Base-by-base conservation (phyloP, 2,329 filamentous ascomycete species). In the Phialophora expanda region DNA sequence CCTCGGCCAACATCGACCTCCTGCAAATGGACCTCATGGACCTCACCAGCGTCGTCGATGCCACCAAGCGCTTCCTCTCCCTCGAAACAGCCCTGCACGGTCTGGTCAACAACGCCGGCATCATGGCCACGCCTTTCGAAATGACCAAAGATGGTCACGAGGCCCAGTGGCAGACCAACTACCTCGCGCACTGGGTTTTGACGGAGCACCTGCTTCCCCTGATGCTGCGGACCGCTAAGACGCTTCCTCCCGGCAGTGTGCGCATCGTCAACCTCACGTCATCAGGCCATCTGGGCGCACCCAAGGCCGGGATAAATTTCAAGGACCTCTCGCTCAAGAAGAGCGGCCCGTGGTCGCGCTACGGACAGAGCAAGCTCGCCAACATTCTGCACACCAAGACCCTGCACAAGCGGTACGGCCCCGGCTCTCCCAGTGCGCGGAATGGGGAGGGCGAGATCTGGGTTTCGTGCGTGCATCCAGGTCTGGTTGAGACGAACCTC, bases 361-460 rank as follows among this genome's bases (percentile, higher is more conserved):
- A 86, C 73, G 82, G 80, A 8, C 77, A 81, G 55, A 78, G 77
- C 34, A 85, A 85, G 68, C 76, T 85, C 6, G 81, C 82, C 2
- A 84, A 84, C 56, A 75, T 85, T 14, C 77, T 84, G 0, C 83
- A 79, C 70, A 74, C 80, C 0, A 72, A 75, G 7, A 75, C 79
- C 34, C 74, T 84, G 6, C 79, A 81, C 1, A 66, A 72, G n/a
- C 75, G 74, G 0, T 81, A 84, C 67, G 59, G 64, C 22, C 54
- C 59, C 32, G 59, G 41, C 24, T 61, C 58, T 26, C 34, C 58
- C 28, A 61, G 24, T 57, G 30, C 44, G 14, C 24, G 20, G 30
- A 44, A 14, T 14, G 26, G 26, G 6, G 20, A 61, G 20, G 82
- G 83, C 0, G 62, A 75, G 7, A 77, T 85, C 58, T 82, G 77